A percentile compares a stretch with the other conserved stretches of the same genome.
These are phyloP conservation scores for Fusarium sp. DNA, from an alignment of 2,329 filamentous ascomycete genomes.

Conservation along the genomic window DNA sequence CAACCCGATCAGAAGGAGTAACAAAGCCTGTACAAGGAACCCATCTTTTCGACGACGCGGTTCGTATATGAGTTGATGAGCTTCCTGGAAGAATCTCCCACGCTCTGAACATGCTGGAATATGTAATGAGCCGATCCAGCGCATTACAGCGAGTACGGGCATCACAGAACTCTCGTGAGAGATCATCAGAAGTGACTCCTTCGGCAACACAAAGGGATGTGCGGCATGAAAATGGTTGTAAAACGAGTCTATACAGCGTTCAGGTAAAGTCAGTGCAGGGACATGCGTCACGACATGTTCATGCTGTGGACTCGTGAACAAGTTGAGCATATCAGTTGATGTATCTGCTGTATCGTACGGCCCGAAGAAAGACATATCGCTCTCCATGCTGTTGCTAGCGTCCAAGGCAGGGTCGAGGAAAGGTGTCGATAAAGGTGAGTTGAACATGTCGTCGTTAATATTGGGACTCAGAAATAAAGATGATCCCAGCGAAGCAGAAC, in stretches of 20 bases:
- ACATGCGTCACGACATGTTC: conserved; percentile 30
- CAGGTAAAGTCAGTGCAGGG: conserved; percentile 52
- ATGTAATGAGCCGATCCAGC: conserved; percentile 67
- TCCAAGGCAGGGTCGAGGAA: conserved; percentile 12
- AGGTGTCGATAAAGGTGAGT: conserved; percentile 35
- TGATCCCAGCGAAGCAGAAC: conserved; percentile 27
- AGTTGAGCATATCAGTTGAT: conserved; percentile 33
- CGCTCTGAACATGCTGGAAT: conserved; percentile 59
- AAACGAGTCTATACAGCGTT: conserved; percentile 67
- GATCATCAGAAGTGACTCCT: conserved; percentile 59
- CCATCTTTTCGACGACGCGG: conserved; percentile 61
- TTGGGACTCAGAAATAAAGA: conserved; percentile 20
- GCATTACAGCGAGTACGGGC: conserved; percentile 64
- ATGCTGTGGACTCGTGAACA: conserved; percentile 30
- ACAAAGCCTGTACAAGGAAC: conserved; percentile 79
- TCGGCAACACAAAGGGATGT: conserved; percentile 68
- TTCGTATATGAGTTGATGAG: conserved; percentile 61
- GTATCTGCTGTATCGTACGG: conserved; percentile 37
- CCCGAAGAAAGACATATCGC: conserved; percentile 24
- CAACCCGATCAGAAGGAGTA: conserved; percentile 80
- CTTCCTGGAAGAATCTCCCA: conserved; percentile 67
- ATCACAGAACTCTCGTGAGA: conserved; percentile 60
- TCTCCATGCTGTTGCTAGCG: conserved; percentile 7
- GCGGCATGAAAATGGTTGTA: conserved; percentile 67
- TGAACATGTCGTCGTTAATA: conserved; percentile 23